Percentiles rank a stretch among this genome's conserved stretches.
Evolutionary conservation across 2,329 filamentous ascomycete species (phyloP).

Genomic region (Diaporthe amygdali): DNA sequence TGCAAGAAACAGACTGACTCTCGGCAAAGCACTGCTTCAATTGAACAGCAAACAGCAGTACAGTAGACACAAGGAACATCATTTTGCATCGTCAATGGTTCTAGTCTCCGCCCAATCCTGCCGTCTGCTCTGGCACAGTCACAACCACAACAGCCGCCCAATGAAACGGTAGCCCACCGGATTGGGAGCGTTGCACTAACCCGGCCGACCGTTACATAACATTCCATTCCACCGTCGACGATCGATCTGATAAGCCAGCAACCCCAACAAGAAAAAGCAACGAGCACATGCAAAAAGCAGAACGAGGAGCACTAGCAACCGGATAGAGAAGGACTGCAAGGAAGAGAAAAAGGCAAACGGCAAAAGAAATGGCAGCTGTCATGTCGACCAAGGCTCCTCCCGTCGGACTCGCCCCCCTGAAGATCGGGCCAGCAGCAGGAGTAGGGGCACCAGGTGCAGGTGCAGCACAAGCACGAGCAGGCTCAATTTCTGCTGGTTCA

Average conservation of each 20-base stretch:
- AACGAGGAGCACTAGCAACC: not conserved
- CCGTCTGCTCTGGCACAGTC: not conserved
- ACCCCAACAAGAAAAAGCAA: not conserved
- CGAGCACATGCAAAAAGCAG: not conserved
- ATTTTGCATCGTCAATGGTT: not conserved
- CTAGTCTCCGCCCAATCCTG: not conserved
- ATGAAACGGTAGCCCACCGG: slow-evolving; percentile 13
- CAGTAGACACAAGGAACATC: not conserved
- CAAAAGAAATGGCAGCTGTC: slow-evolving; percentile 3
- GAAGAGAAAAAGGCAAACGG: not conserved
- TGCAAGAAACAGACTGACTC: not conserved
- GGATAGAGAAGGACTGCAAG: not conserved
- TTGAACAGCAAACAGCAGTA: not conserved
- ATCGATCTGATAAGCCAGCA: slow-evolving; percentile 1
- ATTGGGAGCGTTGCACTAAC: not conserved
- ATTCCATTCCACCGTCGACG: not conserved
- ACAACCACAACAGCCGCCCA: not conserved
- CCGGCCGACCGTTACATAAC: not conserved
- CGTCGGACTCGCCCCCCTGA: slow-evolving; percentile 20
- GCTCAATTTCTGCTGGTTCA: not conserved
- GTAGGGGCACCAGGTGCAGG: too few species aligned
- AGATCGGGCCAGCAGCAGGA: slow-evolving; percentile 9
- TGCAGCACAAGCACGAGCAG: not conserved
- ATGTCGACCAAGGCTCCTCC: slow-evolving; percentile 13
- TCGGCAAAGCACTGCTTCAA: not conserved